Percentiles rank a stretch among this genome's conserved stretches.
These are phyloP conservation scores for Wickerhamomyces alni DNA, from an alignment of 805 yeast species.

Conservation along the genomic window DNA sequence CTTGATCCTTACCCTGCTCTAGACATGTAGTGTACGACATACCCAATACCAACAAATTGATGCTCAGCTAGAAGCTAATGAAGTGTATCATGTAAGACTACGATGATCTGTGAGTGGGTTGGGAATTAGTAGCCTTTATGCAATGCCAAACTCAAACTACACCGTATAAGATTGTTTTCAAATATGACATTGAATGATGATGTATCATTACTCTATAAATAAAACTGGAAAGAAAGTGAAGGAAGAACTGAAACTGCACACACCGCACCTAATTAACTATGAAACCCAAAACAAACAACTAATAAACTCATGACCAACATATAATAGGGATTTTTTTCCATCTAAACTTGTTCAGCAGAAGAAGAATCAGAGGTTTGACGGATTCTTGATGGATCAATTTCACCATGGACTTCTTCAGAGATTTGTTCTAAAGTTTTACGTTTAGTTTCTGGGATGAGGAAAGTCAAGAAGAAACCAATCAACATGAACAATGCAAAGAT, in stretches of 20 bases:
- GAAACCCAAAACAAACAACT: not conserved
- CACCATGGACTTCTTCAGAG: conserved; percentile 77
- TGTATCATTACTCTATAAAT: not conserved
- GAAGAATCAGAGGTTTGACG: conserved; percentile 11
- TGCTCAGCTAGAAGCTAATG: no score
- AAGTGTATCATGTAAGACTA: no score
- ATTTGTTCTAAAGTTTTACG: conserved; percentile 86
- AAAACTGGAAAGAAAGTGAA: no score
- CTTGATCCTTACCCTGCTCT: no score
- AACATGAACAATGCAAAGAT: conserved; percentile 91
- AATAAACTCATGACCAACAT: not conserved
- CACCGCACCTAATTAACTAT: not conserved
- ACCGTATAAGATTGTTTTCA: no score
- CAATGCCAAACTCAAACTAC: no score
- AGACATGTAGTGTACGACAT: no score
- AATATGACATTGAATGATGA: no score
- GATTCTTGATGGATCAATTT: conserved; percentile 46
- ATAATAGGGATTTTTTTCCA: no score
- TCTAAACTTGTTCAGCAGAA: conserved; percentile 15
- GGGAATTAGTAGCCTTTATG: no score
- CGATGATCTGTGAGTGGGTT: no score
- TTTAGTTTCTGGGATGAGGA: conserved; percentile 85
- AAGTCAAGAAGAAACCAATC: conserved; percentile 59
- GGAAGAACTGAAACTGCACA: not conserved
- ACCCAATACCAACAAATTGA: no score